phyloP scores from a whole-genome alignment of 345 rosid genomes.

The Punica granatum region DNA sequence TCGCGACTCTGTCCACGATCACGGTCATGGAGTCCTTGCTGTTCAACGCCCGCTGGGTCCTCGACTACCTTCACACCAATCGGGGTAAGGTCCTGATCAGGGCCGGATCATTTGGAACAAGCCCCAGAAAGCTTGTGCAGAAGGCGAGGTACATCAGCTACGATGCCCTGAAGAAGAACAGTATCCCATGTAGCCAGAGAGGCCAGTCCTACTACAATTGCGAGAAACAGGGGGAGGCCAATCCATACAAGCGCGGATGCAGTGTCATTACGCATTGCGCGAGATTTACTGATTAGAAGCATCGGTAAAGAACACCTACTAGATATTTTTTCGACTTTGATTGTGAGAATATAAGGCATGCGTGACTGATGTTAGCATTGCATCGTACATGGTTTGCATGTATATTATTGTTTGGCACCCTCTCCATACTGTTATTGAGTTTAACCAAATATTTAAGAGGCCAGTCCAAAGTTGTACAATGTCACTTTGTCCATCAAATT shows the following conservation, averaged over 20 bases:
- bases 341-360: not conserved
- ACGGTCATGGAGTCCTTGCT: not conserved
- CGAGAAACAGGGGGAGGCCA: conserved; percentile 2
- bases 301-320: not conserved
- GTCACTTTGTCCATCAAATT: too few species aligned
- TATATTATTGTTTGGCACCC: too few species aligned
- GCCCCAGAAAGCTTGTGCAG: not conserved
- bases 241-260: conserved; percentile 7
- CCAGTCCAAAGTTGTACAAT: too few species aligned
- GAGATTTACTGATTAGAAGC: conserved; percentile 2
- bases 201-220: conserved; percentile 11
- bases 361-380: too few species aligned
- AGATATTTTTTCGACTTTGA: not conserved
- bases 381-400: too few species aligned
- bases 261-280: conserved; percentile 8
- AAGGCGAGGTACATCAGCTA: conserved; percentile 5
- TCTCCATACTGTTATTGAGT: too few species aligned
- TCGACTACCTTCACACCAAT: not conserved
- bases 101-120: not conserved
- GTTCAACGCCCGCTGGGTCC: not conserved
- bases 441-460: too few species aligned
- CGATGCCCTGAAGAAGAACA: conserved; percentile 5
- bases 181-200: not conserved
- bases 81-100: not conserved
- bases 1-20: not conserved